Percentiles rank a stretch among this genome's conserved stretches.
Conservation (phyloP, 768 basidiomycete species). For the Rubroboletus pulcherrimus region DNA sequence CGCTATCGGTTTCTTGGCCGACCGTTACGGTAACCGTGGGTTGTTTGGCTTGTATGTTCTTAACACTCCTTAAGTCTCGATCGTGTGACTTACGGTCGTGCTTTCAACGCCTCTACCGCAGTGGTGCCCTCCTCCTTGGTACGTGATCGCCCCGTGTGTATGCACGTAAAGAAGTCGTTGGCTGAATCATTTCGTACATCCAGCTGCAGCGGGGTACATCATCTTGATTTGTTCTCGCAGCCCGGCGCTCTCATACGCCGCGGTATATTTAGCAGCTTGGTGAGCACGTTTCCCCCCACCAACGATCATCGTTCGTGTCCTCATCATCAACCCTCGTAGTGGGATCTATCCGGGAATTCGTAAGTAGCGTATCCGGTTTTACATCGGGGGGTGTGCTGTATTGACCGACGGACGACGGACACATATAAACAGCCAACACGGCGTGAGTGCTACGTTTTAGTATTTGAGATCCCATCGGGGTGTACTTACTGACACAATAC, state of each 20-base stretch:
- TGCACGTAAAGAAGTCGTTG: background rate
- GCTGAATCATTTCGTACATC: background rate
- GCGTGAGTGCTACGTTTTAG: slow-evolving; percentile 36
- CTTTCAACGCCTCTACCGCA: background rate
- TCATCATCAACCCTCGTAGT: slow-evolving; percentile 28
- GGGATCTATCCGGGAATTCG: slow-evolving; percentile 75
- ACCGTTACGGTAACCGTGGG: slow-evolving; percentile 57
- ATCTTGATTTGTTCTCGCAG: slow-evolving; percentile 62
- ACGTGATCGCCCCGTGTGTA: background rate
- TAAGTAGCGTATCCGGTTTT: slow-evolving; percentile 32
- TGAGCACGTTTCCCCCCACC: slow-evolving; percentile 27
- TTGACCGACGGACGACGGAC: background rate
- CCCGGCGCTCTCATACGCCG: slow-evolving; percentile 66
- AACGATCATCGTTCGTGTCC: too few species aligned
- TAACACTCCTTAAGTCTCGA: background rate
- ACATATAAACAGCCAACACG: slow-evolving; percentile 46
- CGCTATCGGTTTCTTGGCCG: slow-evolving; percentile 58
- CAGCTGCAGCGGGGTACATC: slow-evolving; percentile 62
- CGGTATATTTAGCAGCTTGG: slow-evolving; percentile 68
- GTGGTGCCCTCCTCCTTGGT: slow-evolving; percentile 29
- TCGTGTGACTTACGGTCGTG: background rate
- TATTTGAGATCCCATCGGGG: background rate
- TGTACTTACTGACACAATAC: slow-evolving; percentile 1
- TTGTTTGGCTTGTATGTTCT: slow-evolving; percentile 57
- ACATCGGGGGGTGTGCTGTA: background rate